Evolutionary conservation across 352 stramenopile species (phyloP).

Genomic region (Phytophthora cryptogea): DNA sequence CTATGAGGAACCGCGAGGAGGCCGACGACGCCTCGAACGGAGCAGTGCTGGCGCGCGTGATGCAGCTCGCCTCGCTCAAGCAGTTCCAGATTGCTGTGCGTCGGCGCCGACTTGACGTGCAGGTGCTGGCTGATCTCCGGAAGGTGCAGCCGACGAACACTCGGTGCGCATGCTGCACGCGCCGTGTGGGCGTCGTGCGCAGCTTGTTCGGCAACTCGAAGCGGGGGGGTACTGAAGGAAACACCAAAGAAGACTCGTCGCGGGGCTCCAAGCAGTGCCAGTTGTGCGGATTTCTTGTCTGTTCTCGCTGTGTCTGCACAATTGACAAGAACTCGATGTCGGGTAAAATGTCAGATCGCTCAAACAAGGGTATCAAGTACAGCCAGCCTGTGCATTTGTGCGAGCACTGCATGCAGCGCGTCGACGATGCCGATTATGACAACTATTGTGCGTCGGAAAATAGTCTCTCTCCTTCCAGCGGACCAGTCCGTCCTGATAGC

Average conservation of each 20-base stretch:
- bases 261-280: slow-evolving; percentile 53
- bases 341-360: slow-evolving; percentile 3
- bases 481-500: slow-evolving; percentile 29
- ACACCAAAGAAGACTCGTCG: slow-evolving; percentile 13
- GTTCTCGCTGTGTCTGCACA: slow-evolving; percentile 50
- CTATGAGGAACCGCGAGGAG: slow-evolving; percentile 21
- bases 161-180: slow-evolving; percentile 37
- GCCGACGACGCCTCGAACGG: slow-evolving; percentile 32
- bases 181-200: slow-evolving; percentile 29
- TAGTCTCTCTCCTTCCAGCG: slow-evolving; percentile 23
- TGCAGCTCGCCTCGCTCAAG: slow-evolving; percentile 24
- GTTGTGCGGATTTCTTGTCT: slow-evolving; percentile 66
- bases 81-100: slow-evolving; percentile 31
- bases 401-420: slow-evolving; percentile 52
- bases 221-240: slow-evolving; percentile 11
- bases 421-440: slow-evolving; percentile 61
- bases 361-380: slow-evolving; percentile 24
- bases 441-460: slow-evolving; percentile 32
- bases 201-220: slow-evolving; percentile 26
- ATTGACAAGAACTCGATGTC: slow-evolving; percentile 26
- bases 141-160: slow-evolving; percentile 37
- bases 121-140: slow-evolving; percentile 34
- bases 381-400: slow-evolving; percentile 52
- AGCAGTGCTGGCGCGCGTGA: slow-evolving; percentile 23
- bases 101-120: slow-evolving; percentile 42